These are phyloP conservation scores for Globisporangium orthogonon DNA, from an alignment of 352 stramenopile genomes.

Conservation along the genomic window DNA sequence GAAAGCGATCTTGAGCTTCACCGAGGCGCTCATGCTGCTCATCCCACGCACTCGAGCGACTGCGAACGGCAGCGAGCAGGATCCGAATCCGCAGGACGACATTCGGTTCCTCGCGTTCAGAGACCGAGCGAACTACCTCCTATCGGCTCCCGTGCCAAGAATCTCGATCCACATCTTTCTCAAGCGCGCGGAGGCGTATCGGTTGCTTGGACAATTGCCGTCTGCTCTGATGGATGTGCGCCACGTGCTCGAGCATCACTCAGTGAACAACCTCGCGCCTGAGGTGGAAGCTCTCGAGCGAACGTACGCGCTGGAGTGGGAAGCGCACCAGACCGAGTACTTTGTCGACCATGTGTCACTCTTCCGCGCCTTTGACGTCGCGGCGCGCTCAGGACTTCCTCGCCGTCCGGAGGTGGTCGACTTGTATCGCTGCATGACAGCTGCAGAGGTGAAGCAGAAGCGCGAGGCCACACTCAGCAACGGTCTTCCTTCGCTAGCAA, in stretches of 20 bases:
- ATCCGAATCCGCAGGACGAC: conserved; percentile 3
- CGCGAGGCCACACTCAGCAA: too few species aligned
- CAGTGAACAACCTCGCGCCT: conserved; percentile 11
- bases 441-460: neutral
- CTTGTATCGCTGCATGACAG: conserved; percentile 8
- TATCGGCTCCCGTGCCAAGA: conserved; percentile 14
- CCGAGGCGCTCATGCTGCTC: conserved; percentile 23
- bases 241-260: conserved; percentile 24
- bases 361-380: conserved; percentile 46
- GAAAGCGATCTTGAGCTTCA: conserved; percentile 34
- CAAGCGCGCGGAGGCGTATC: conserved; percentile 38
- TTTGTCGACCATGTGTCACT: conserved; percentile 44
- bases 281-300: conserved; percentile 11
- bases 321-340: conserved; percentile 34
- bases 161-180: conserved; percentile 31
- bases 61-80: neutral
- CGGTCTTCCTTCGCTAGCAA: neutral
- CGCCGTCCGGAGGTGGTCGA: conserved; percentile 39
- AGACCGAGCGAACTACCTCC: conserved; percentile 5
- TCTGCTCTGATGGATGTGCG: conserved; percentile 33
- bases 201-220: conserved; percentile 37
- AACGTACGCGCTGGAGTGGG: conserved; percentile 24
- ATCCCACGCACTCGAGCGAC: neutral
- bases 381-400: conserved; percentile 23
- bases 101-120: neutral